phyloP scores from a whole-genome alignment of 2,329 filamentous ascomycete genomes.

The Fusarium robinianum region DNA sequence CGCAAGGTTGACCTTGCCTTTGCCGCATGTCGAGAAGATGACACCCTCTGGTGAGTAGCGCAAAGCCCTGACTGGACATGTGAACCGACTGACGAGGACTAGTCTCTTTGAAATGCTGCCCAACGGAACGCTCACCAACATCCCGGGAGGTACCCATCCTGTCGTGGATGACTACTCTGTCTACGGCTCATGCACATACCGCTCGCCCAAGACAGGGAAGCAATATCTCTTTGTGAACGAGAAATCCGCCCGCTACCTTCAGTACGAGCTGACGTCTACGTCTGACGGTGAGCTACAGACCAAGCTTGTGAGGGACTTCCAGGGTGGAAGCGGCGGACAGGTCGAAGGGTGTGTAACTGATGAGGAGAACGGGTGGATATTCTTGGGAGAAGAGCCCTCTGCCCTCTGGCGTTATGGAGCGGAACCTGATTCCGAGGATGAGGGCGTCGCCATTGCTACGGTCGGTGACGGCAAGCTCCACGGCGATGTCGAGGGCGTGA shows the following conservation, averaged over 20 bases:
- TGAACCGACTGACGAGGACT: slow-evolving; percentile 9
- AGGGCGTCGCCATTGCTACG: slow-evolving; percentile 45
- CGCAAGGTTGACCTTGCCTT: slow-evolving; percentile 53
- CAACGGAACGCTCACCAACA: slow-evolving; percentile 49
- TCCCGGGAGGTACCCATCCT: slow-evolving; percentile 52
- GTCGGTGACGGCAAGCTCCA: slow-evolving; percentile 54
- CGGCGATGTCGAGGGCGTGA: slow-evolving; percentile 59
- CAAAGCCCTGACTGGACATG: accelerated
- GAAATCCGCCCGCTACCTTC: slow-evolving; percentile 57
- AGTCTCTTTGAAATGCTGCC: slow-evolving; percentile 55
- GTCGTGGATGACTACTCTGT: slow-evolving; percentile 51
- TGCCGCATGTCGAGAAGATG: slow-evolving; percentile 55
- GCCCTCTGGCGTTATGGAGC: slow-evolving; percentile 58
- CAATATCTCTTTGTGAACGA: slow-evolving; percentile 61
- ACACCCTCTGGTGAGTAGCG: slow-evolving; percentile 54
- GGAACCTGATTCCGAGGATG: slow-evolving; percentile 49
- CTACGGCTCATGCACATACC: slow-evolving; percentile 59
- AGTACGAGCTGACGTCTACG: slow-evolving; percentile 53
- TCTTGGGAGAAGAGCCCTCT: slow-evolving; percentile 57
- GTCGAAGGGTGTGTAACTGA: slow-evolving; percentile 60
- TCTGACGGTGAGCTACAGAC: slow-evolving; percentile 49
- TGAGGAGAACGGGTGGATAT: slow-evolving; percentile 54
- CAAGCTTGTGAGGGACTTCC: slow-evolving; percentile 55
- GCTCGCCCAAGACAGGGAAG: slow-evolving; percentile 50
- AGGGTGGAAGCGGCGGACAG: slow-evolving; percentile 55